A percentile compares a stretch with the other conserved stretches of the same genome.
Evolutionary conservation across 2,329 filamentous ascomycete species (phyloP).

Genomic region (Xylariaceae sp.): DNA sequence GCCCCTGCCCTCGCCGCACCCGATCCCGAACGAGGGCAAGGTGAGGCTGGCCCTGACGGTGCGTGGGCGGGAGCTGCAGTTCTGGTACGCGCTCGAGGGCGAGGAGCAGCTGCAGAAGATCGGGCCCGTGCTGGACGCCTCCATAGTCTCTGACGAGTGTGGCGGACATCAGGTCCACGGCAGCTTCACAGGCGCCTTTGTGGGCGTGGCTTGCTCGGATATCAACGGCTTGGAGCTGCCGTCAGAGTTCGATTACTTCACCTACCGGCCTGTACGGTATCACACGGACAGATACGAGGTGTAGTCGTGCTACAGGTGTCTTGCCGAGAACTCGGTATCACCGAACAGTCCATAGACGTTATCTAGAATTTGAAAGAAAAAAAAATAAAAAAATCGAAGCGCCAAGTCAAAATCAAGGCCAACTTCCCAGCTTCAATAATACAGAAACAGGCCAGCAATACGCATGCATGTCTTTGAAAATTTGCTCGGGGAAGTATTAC

Average conservation of each 20-base stretch:
- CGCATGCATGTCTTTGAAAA: no score
- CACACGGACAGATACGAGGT: constrained; percentile 45
- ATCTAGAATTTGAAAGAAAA: no score
- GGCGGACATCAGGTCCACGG: constrained; percentile 56
- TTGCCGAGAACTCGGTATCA: no score
- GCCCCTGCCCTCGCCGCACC: constrained; percentile 39
- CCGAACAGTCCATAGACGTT: no score
- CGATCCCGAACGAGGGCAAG: constrained; percentile 50
- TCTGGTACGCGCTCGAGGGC: constrained; percentile 48
- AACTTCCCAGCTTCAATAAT: no score
- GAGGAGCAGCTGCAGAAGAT: constrained; percentile 39
- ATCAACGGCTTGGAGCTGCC: constrained; percentile 44
- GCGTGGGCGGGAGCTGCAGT: constrained; percentile 48
- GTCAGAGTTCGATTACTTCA: constrained; percentile 48
- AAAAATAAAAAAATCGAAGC: no score
- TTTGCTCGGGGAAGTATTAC: no score
- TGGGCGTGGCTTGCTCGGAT: constrained; percentile 51
- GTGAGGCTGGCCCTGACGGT: constrained; percentile 48
- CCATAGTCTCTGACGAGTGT: constrained; percentile 57
- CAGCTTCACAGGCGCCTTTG: constrained; percentile 59
- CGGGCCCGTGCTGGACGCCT: constrained; percentile 53
- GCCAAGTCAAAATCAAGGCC: no score
- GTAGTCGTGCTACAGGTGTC: constrained; percentile 13
- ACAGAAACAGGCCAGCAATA: no score
- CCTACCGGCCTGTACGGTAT: constrained; percentile 44